Base-by-base conservation (phyloP, 1,284 basidiomycete species). In the Ceratobasidium papillatum region DNA sequence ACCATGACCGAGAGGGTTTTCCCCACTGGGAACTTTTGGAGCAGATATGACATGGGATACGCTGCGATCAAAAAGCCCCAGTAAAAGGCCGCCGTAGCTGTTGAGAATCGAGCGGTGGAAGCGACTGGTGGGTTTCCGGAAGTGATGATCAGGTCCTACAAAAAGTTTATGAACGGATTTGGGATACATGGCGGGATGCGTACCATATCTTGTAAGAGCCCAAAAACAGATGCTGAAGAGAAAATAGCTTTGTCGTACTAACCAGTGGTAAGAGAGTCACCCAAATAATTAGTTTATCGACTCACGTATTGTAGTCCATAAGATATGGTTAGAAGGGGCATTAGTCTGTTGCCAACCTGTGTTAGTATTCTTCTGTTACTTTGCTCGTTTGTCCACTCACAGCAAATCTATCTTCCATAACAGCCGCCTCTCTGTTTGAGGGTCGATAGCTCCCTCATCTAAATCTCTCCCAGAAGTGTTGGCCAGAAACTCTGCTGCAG, bases 201-300 rank as follows among this genome's bases (percentile, higher is more conserved):
- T 54, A 74, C 73, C 75, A 76, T 74, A 51, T 76, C 75, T 43
- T 58, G 22, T 11, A 76, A 38, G 7, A 87, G 83, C 5, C 85
- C 85, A 77, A 86, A 86, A 32, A 86, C 81, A 14, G 84, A 82
- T 0, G 85, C 86, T 2, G 81, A 83, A 0, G 83, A 83, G 17
- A 87, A 80, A 9, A 86, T 84, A 1, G 84, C 84, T 78, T 86
- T 84, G 79, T 85, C 85, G 77, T 84, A 85, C 76, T 82, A 81
- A 69, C 78, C 64, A 27, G 65, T 45, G 49, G 19, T 11, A 63
- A 7, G 22, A 45, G 17, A 7, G 19, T 45, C 8, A 17, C 17
- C 30, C 25, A 7, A 25, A 43, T 41, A 34, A 19, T 3, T n/a
- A 22, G 22, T 38, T 9, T 9, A 12, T 51, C 4, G n/a, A 75